Evolutionary conservation across 2,329 filamentous ascomycete genomes (phyloP).

Genomic region (Ascochyta koolunga): DNA sequence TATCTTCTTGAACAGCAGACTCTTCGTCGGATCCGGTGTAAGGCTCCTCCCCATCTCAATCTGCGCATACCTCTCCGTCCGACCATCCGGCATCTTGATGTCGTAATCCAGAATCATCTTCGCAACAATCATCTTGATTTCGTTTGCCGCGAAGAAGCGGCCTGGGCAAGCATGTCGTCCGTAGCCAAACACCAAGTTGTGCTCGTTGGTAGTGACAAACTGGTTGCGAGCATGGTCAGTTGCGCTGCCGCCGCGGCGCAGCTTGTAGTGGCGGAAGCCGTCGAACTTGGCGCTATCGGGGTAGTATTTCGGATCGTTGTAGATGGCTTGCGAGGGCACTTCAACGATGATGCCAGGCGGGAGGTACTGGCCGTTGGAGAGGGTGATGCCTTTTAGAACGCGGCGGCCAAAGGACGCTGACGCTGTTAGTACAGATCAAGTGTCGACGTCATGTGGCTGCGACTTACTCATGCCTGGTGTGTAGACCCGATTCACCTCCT

Average conservation of each 20-base stretch:
- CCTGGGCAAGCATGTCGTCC: slow-evolving; percentile 43
- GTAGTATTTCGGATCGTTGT: slow-evolving; percentile 31
- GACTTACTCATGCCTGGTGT: slow-evolving; percentile 31
- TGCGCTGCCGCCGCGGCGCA: slow-evolving; percentile 30
- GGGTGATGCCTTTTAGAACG: slow-evolving; percentile 57
- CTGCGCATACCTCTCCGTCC: slow-evolving; percentile 22
- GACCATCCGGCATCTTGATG: slow-evolving; percentile 29
- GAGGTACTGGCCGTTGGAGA: slow-evolving; percentile 60
- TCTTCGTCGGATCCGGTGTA: slow-evolving; percentile 22
- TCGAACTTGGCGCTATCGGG: slow-evolving; percentile 37
- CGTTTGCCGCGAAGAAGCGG: slow-evolving; percentile 41
- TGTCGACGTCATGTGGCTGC: background rate
- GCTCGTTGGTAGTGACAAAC: slow-evolving; percentile 37
- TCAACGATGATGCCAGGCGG: slow-evolving; percentile 45
- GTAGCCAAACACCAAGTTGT: slow-evolving; percentile 37
- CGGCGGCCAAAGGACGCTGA: slow-evolving; percentile 57
- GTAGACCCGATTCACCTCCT: slow-evolving; percentile 39
- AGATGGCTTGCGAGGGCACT: slow-evolving; percentile 35
- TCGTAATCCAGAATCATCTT: slow-evolving; percentile 37
- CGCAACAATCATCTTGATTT: slow-evolving; percentile 44
- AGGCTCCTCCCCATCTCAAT: slow-evolving; percentile 20
- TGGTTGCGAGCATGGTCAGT: slow-evolving; percentile 38
- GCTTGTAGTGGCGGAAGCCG: slow-evolving; percentile 40
- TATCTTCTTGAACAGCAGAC: slow-evolving; percentile 27
- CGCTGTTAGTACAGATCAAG: background rate